Base-by-base conservation (phyloP, 2,329 filamentous ascomycete species). In the Ophiosphaerella herpotricha region DNA sequence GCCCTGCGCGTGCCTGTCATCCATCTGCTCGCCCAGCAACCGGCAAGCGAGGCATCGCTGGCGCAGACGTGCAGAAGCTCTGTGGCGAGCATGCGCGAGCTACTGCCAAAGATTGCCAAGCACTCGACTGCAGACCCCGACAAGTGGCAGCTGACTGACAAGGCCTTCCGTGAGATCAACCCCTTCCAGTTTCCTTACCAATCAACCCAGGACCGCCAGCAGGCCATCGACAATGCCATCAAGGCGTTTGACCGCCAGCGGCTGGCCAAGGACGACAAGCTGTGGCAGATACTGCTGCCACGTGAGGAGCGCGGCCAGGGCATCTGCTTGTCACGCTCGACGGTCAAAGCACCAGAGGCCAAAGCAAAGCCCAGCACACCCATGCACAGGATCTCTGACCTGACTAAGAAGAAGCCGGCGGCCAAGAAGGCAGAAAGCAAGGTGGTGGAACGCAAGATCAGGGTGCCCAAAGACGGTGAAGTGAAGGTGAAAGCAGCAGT, bases 211-310 rank as follows among this genome's bases (percentile, higher is more conserved):
- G 81, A 86, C 48, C 78, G 84, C 14, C 76, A 85, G 54, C 74
- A 79, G 45, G 85, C 83, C 24, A 82, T 87, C 60, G 80, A 85
- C 55, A 82, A 82, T 69, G 83, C 84, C 46, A 80, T 86, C 61
- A 80, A 80, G 45, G 83, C 84, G 37, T 87, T 83, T 66, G 85
- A 87, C 68, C 79, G 85, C 45, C 77, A 82, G 70, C 77, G 85
- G 24, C 73, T 87, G 14, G 79, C 80, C 6, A 82, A 82, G 55
- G 77, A 81, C 33, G 84, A 87, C 62, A 81, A 81, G 62, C 72
- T 83, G 16, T 87, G 85, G 84, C 84, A 87, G 70, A 76, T 76
- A 57, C 74, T 87, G 50, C 75, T 87, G 47, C 82, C 82, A 7
- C 79, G 79, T 60, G 78, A 82, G 42, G 83, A 87, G 61, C 78